Evolutionary conservation across 108 stramenopile species (phyloP).

Genomic region (Stephanodiscus minutulus): DNA sequence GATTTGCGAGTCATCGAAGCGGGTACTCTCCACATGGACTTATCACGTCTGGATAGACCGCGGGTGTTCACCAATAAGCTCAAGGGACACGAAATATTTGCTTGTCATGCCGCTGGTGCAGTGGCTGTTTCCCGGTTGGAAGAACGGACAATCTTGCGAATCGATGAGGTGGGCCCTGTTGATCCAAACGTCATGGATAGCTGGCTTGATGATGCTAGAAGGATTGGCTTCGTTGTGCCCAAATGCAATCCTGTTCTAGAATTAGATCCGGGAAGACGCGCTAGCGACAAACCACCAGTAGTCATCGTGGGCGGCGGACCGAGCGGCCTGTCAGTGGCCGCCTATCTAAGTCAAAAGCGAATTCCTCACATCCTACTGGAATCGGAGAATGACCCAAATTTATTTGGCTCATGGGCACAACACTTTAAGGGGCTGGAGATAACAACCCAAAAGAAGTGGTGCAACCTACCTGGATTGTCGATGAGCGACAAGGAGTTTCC

Average conservation of each 20-base stretch:
- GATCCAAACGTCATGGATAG: slow-evolving; percentile 52
- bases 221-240: slow-evolving; percentile 49
- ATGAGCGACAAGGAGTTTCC: slow-evolving; percentile 44
- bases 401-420: slow-evolving; percentile 52
- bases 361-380: slow-evolving; percentile 48
- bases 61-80: slow-evolving; percentile 57
- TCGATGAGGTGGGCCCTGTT: slow-evolving; percentile 58
- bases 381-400: slow-evolving; percentile 22
- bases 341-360: slow-evolving; percentile 27
- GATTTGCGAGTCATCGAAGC: slow-evolving; percentile 57
- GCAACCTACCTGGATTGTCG: slow-evolving; percentile 48
- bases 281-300: slow-evolving; percentile 22
- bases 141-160: slow-evolving; percentile 13
- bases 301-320: slow-evolving; percentile 58
- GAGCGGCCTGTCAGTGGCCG: slow-evolving; percentile 39
- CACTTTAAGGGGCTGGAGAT: slow-evolving; percentile 46
- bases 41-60: slow-evolving; percentile 47
- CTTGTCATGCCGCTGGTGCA: slow-evolving; percentile 57
- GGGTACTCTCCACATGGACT: slow-evolving; percentile 57
- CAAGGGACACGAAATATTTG: slow-evolving; percentile 57
- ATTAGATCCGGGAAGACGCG: background rate
- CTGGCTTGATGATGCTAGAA: slow-evolving; percentile 52
- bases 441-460: slow-evolving; percentile 59
- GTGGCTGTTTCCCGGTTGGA: slow-evolving; percentile 50
- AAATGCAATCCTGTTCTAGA: slow-evolving; percentile 24